These are phyloP conservation scores for Pythium apleroticum DNA, from an alignment of 352 stramenopile species.

Conservation along the genomic window DNA sequence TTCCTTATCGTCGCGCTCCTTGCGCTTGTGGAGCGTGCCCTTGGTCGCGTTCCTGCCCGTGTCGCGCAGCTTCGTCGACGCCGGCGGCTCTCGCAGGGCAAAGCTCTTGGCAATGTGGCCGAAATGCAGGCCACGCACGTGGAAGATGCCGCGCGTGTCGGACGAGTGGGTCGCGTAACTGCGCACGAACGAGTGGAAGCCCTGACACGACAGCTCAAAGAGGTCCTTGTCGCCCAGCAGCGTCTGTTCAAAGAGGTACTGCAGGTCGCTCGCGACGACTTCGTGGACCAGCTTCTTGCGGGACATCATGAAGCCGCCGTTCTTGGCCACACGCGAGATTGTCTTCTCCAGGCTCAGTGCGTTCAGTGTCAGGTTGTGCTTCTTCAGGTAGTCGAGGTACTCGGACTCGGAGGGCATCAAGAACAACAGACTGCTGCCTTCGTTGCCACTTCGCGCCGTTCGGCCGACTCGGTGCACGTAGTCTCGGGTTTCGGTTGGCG, in stretches of 20 bases:
- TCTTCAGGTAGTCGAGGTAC: conserved; percentile 93
- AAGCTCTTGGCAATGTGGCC: conserved; percentile 95
- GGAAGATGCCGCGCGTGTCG: conserved; percentile 91
- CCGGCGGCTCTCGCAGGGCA: conserved; percentile 80
- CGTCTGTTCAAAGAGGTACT: conserved; percentile 84
- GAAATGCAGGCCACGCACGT: conserved; percentile 92
- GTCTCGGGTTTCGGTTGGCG: conserved; percentile 97
- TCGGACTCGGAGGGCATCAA: conserved; percentile 95
- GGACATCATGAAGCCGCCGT: conserved; percentile 58
- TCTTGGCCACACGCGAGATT: conserved; percentile 57
- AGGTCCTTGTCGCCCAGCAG: conserved; percentile 82
- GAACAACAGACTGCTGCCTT: conserved; percentile 96
- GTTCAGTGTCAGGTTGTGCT: conserved; percentile 77
- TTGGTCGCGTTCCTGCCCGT: conserved; percentile 74
- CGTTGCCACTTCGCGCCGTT: conserved; percentile 97
- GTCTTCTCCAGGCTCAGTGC: conserved; percentile 87
- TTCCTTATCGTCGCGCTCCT: conserved; percentile 75
- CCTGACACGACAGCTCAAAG: conserved; percentile 83
- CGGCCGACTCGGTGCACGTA: conserved; percentile 99
- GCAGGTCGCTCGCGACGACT: conserved; percentile 74
- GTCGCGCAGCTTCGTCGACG: conserved; percentile 77
- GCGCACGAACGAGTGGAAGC: conserved; percentile 92
- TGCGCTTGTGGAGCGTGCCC: conserved; percentile 81
- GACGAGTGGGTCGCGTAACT: conserved; percentile 92
- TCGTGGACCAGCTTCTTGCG: conserved; percentile 84